Evolutionary conservation across 2,329 filamentous ascomycete species (phyloP).

Genomic region (Fusarium aywerte): DNA sequence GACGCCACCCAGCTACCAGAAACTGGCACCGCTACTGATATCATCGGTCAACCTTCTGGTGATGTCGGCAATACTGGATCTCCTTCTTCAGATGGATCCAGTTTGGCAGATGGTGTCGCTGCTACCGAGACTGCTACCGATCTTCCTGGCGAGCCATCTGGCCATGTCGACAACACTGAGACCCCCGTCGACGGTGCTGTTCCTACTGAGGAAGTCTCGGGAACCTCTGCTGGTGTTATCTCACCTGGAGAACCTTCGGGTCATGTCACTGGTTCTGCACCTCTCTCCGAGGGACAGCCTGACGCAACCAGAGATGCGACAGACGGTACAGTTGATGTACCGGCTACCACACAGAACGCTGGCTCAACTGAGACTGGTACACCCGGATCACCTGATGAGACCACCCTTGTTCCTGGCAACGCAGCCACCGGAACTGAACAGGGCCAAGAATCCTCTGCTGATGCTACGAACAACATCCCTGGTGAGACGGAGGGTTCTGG

Average conservation of each 20-base stretch:
- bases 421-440: too few species aligned
- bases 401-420: neutral
- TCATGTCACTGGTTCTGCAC: neutral
- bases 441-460: too few species aligned
- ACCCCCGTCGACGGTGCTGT: neutral
- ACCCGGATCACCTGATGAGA: neutral
- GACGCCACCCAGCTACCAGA: neutral
- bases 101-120: neutral
- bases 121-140: neutral
- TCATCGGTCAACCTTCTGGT: neutral
- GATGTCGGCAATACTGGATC: neutral
- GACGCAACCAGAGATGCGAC: neutral
- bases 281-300: neutral
- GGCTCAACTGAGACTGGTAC: neutral
- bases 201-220: neutral
- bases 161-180: neutral
- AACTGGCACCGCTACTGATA: neutral
- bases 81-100: neutral
- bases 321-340: neutral
- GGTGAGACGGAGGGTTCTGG: too few species aligned
- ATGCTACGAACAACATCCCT: too few species aligned
- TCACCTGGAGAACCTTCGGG: neutral
- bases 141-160: fast-evolving
- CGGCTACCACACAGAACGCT: neutral
- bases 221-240: neutral